Evolutionary conservation across 345 rosid species (phyloP).

Genomic region (Sisymbrium altissimum): DNA sequence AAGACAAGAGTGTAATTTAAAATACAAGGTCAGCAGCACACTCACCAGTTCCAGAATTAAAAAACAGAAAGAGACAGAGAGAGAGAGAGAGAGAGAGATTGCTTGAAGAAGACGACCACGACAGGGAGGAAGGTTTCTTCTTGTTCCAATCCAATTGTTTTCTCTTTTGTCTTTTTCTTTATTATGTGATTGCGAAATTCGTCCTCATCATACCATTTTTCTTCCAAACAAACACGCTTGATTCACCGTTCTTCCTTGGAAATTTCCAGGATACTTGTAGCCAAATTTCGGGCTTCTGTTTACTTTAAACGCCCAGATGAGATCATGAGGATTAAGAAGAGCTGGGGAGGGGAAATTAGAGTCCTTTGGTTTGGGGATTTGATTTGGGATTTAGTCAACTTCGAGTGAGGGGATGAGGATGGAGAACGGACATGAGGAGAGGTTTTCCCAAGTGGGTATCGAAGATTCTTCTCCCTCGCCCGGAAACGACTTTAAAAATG

Average conservation of each 20-base stretch:
- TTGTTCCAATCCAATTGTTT: neutral
- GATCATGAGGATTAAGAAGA: constrained; percentile 1
- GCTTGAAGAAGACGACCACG: constrained; percentile 25
- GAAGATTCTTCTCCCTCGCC: constrained; percentile 24
- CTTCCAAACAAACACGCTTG: constrained; percentile 4
- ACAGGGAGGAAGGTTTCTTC: constrained; percentile 27
- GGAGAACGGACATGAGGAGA: constrained; percentile 75
- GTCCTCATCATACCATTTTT: neutral
- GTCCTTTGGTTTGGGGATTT: constrained; percentile 10
- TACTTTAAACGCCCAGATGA: constrained; percentile 5
- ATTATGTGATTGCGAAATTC: neutral
- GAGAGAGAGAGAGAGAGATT: constrained; percentile 23
- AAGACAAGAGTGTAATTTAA: neutral
- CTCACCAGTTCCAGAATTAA: constrained; percentile 15
- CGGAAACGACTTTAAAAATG: constrained; percentile 36
- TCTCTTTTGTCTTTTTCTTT: neutral
- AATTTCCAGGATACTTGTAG: neutral
- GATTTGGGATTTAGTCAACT: constrained; percentile 17
- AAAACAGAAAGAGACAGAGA: constrained; percentile 32
- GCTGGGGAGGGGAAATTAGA: constrained; percentile 7
- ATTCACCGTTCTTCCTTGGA: neutral
- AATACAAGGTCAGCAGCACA: constrained; percentile 25
- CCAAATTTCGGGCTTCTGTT: neutral
- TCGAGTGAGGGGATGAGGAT: constrained; percentile 31
- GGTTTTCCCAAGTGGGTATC: constrained; percentile 45